Evolutionary conservation across 495 filamentous ascomycete species (phyloP), one percentile per base, ranked within the genome.

Genomic region (Halenospora varia): DNA sequence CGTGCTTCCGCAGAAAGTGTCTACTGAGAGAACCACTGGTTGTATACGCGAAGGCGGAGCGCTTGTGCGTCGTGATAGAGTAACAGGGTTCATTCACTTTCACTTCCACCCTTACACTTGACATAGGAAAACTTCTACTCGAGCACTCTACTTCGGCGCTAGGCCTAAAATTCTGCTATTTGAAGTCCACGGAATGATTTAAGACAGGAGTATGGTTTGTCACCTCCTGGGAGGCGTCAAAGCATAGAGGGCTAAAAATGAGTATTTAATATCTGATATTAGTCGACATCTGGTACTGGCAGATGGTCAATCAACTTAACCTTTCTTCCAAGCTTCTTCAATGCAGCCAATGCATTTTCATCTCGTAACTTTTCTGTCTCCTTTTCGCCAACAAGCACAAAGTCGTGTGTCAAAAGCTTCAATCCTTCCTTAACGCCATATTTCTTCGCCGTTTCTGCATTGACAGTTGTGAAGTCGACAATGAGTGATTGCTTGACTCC

Each of bases 401-500:
- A 97, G 62, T 93, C 85, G 64, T 87, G 74, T 61, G 79, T 81
- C 57, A 90, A 71, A 64, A 96, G 62, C 67, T 80, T 79, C 47
- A 62, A 77, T 25, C 87, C 88, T 71, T 95, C 86, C 26, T 80
- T 71, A 3, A 93, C 87, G 2, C 85, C 82, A 10, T 71, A 96
- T 58, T 88, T 83, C 62, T 85, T 75, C 57, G 77, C 70, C 4
- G 24, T 80, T 50, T 80, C 82, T 2, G 79, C 73, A 39, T 83
- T 81, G 6, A 85, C 87, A 26, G 78, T 82, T 8, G 75, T 79
- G 9, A 92, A 73, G 52, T 92, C 88, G 13, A 96, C 78, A 18
- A 93, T 75, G 9, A 96, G 75, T 8, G 86, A 89, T 66, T 89
- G 77, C 70, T 97, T 96, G 49, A 96, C 92, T 19, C 93, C 92